Evolutionary conservation across 2,329 filamentous ascomycete species (phyloP), one percentile per base, ranked within the genome.

Genomic region (Apiospora phragmitis): DNA sequence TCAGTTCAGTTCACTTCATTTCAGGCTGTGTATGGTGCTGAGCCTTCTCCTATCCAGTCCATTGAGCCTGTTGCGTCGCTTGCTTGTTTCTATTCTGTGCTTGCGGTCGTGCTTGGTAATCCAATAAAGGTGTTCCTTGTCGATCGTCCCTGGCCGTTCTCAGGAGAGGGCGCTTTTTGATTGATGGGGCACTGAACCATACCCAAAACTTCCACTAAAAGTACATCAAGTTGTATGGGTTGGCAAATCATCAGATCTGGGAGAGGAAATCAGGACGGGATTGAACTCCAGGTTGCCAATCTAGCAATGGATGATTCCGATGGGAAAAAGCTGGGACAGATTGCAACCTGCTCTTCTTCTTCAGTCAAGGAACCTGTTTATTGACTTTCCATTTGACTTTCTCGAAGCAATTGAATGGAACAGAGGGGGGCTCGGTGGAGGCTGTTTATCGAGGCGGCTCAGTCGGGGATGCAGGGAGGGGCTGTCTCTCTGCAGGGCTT

Each of bases 91-190:
- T 38, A 32, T 21, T 8, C 29, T 59, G 29, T 21, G 29, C 51
- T 35, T 32, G 51, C 21, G 55, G 32, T 24, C 21, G 55, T 62
- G 55, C 55, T 62, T 62, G 55, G 55, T 62, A 62, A 62, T 62
- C 55, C 55, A 38, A 62, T 38, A 62, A 62, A 62, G 29, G 55
- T 62, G 55, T 62, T 62, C 55, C 55, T 62, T 62, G 55, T 62
- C 32, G 55, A 21, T 62, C 55, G 55, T 62, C 55, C 55, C 55
- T 62, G 55, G 32, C 55, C 32, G 55, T 62, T 9, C 29, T 62
- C 29, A n/a, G 55, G 21, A 62, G 55, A 32, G 51, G 49, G 51
- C 24, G 29, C 29, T 29, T 62, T 38, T 62, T 62, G 55, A 62
- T 62, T 62, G 55, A 62, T 12, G 55, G 55, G 11, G 55, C 55